Conservation (phyloP, 2,329 filamentous ascomycete genomes). For the Pseudovirgaria hyperparasitica region DNA sequence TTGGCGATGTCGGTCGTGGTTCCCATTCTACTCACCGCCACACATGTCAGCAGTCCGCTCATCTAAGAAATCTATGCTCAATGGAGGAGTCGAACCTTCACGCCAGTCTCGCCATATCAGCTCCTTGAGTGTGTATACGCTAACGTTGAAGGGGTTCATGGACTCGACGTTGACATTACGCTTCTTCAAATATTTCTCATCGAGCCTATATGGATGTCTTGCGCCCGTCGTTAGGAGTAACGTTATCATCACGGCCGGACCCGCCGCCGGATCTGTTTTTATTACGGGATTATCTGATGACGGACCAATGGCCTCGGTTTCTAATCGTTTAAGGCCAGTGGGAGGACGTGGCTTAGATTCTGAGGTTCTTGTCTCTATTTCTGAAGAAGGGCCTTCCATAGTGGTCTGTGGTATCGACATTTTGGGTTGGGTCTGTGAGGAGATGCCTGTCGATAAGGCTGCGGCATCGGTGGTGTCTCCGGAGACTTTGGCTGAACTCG, state of each 20-base stretch:
- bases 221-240: constrained; percentile 71
- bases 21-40: constrained; percentile 57
- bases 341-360: constrained; percentile 14
- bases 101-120: constrained; percentile 89
- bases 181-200: constrained; percentile 73
- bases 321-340: constrained; percentile 20
- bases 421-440: constrained; percentile 3
- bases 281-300: constrained; percentile 30
- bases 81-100: constrained; percentile 38
- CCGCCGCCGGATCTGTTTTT: constrained; percentile 24
- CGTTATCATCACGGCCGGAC: constrained; percentile 56
- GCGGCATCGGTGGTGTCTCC: too few relatives aligned
- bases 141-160: constrained; percentile 75
- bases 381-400: constrained; percentile 1
- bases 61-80: constrained; percentile 1
- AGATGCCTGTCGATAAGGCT: too few relatives aligned
- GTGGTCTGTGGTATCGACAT: constrained; percentile 5
- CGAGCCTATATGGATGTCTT: constrained; percentile 79
- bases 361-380: neutral
- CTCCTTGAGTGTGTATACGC: constrained; percentile 87
- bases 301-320: constrained; percentile 35
- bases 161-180: constrained; percentile 66
- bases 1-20: constrained; percentile 69
- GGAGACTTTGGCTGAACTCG: too few relatives aligned
- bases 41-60: constrained; percentile 1